Conservation (phyloP, 441 rosid genomes). For the Pelargonium myrrhifolium region DNA sequence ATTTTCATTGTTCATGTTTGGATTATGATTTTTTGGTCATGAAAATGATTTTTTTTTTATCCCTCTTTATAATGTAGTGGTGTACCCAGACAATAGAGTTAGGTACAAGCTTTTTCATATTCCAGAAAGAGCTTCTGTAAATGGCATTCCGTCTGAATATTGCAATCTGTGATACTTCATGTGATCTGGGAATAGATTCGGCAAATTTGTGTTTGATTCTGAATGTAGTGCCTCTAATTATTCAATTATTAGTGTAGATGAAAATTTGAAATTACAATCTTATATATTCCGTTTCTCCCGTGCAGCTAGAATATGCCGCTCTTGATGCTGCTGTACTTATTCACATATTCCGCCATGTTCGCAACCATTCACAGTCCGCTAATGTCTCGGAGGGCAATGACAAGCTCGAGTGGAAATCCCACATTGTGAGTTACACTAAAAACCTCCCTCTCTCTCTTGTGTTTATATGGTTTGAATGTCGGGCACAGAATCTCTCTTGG, state of each 20-base stretch:
- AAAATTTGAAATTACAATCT: not conserved
- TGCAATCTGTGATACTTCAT: too few relatives aligned
- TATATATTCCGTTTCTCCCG: conserved; percentile 1
- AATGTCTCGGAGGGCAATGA: conserved; percentile 28
- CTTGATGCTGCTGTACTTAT: conserved; percentile 81
- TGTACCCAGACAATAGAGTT: too few relatives aligned
- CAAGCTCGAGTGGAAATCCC: conserved; percentile 66
- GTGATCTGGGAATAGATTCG: too few relatives aligned
- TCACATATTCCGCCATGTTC: conserved; percentile 55
- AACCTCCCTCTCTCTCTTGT: not conserved
- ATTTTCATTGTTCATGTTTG: not conserved
- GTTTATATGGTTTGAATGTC: too few relatives aligned
- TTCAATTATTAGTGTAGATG: too few relatives aligned
- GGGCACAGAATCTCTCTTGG: not conserved
- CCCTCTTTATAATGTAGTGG: too few relatives aligned
- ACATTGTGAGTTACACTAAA: conserved; percentile 46
- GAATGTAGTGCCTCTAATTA: too few relatives aligned
- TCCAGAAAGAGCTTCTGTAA: not conserved
- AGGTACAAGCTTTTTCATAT: too few relatives aligned
- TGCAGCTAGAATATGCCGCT: conserved; percentile 90
- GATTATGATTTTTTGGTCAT: too few relatives aligned
- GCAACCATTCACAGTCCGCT: conserved; percentile 36
- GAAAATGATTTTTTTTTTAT: too few relatives aligned
- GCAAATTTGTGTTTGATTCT: too few relatives aligned
- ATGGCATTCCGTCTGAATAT: not conserved